Conservation (phyloP, 192 early-diverging fungal genomes). For the Rhizophagus prolifer region DNA sequence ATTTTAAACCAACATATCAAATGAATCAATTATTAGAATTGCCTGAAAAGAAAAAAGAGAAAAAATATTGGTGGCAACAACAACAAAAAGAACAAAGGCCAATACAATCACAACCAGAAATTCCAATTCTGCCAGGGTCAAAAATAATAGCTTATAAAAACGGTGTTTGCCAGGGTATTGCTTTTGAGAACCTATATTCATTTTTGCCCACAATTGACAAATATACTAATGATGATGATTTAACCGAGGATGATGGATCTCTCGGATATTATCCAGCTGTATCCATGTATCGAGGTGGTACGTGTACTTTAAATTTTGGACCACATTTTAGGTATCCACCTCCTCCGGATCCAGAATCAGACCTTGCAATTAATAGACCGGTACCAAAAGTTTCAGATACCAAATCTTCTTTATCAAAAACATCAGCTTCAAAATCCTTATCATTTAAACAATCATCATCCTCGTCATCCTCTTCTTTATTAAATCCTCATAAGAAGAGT, state of each 20-base stretch:
- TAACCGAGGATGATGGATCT: constrained; percentile 59
- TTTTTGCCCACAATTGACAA: constrained; percentile 44
- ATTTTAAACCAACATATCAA: constrained; percentile 52
- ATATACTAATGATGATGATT: constrained; percentile 43
- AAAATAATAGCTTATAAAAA: constrained; percentile 66
- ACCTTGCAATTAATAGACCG: constrained; percentile 25
- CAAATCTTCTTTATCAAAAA: neutral
- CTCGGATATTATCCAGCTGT: constrained; percentile 66
- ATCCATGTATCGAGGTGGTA: constrained; percentile 60
- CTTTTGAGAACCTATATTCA: constrained; percentile 54
- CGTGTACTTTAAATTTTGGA: constrained; percentile 63
- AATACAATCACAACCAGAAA: neutral
- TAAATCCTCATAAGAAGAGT: neutral
- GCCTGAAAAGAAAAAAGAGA: constrained; percentile 36
- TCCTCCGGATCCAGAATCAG: constrained; percentile 38
- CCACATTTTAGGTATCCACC: constrained; percentile 63
- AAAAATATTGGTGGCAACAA: constrained; percentile 26
- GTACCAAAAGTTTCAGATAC: too few species aligned
- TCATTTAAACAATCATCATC: neutral
- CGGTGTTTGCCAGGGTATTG: constrained; percentile 55
- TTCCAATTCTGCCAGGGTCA: constrained; percentile 49
- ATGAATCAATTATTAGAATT: constrained; percentile 52
- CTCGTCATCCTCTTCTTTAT: neutral
- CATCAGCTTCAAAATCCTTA: neutral
- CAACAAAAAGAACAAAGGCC: constrained; percentile 19